Conservation (phyloP, 768 basidiomycete species). For the Suillus hirtellus region DNA sequence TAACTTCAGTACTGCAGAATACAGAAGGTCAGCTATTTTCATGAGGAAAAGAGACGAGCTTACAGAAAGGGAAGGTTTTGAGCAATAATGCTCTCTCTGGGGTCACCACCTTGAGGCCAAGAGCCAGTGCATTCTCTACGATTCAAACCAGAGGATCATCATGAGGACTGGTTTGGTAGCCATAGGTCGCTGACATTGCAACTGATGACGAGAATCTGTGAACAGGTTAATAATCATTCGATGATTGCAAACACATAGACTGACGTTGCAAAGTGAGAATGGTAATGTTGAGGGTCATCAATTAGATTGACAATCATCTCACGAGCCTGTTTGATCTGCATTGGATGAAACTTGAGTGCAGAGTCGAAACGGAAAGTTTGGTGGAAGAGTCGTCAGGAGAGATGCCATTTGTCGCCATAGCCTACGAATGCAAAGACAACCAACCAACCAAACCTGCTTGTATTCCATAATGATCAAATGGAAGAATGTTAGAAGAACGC, state of each 20-base stretch:
- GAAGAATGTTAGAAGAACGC: background rate
- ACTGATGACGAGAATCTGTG: conserved; percentile 34
- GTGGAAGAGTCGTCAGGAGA: conserved; percentile 37
- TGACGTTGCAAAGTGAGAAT: conserved; percentile 21
- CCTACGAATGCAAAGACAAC: conserved; percentile 2
- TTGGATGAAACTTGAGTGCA: conserved; percentile 22
- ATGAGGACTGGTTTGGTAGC: conserved; percentile 17
- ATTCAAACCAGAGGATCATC: conserved; percentile 15
- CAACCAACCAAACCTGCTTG: conserved; percentile 10
- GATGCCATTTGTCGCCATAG: conserved; percentile 20
- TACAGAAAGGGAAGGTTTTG: background rate
- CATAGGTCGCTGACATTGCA: conserved; percentile 17
- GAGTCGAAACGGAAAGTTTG: conserved; percentile 38
- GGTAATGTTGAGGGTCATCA: conserved; percentile 31
- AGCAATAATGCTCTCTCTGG: conserved; percentile 12
- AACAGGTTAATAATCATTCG: background rate
- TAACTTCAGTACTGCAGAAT: too few species aligned
- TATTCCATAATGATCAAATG: background rate
- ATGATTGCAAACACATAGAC: background rate
- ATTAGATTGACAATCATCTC: conserved; percentile 29
- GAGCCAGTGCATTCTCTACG: conserved; percentile 4
- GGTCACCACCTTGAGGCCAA: background rate
- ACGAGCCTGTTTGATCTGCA: conserved; percentile 26
- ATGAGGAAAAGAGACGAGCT: too few species aligned
- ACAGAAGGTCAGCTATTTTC: too few species aligned